phyloP scores from a whole-genome alignment of 352 stramenopile species.

The Phytophthora pistaciae region DNA sequence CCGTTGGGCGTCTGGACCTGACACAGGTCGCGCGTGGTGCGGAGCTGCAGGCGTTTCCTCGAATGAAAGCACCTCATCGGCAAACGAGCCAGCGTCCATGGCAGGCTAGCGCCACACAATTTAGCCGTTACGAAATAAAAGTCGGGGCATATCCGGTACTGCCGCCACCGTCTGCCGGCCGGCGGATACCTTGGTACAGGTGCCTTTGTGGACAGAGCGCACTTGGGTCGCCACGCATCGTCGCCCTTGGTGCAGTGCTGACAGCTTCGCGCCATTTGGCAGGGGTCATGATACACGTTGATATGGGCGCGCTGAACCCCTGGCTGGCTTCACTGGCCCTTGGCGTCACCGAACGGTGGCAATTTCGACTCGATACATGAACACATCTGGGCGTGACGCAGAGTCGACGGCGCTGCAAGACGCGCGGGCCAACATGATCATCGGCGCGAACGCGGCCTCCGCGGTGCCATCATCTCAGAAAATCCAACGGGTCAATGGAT shows the following conservation, averaged over 20 bases:
- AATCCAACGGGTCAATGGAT: slow-evolving; percentile 37
- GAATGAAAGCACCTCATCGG: not conserved
- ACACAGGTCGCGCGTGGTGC: slow-evolving; percentile 2
- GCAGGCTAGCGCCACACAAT: slow-evolving; percentile 20
- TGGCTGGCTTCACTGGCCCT: slow-evolving; percentile 1
- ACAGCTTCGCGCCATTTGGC: slow-evolving; percentile 11
- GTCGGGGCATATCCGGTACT: slow-evolving; percentile 6
- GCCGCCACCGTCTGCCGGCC: not conserved
- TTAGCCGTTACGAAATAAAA: slow-evolving; percentile 22
- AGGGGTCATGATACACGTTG: not conserved
- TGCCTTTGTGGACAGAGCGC: not conserved
- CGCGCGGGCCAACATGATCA: not conserved
- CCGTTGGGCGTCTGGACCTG: slow-evolving; percentile 2
- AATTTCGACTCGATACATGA: not conserved
- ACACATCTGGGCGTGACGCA: slow-evolving; percentile 5
- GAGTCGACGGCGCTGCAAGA: not conserved
- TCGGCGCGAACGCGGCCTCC: not conserved
- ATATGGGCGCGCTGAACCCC: not conserved
- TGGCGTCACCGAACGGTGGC: not conserved
- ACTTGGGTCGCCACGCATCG: not conserved
- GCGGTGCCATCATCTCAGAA: slow-evolving; percentile 30
- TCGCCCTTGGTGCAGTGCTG: not conserved
- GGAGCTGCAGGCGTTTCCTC: slow-evolving; percentile 9
- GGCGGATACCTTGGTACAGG: not conserved
- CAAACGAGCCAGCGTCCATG: not conserved